Base-by-base conservation (phyloP, 768 basidiomycete species). In the Lactifluus hygrophoroides region DNA sequence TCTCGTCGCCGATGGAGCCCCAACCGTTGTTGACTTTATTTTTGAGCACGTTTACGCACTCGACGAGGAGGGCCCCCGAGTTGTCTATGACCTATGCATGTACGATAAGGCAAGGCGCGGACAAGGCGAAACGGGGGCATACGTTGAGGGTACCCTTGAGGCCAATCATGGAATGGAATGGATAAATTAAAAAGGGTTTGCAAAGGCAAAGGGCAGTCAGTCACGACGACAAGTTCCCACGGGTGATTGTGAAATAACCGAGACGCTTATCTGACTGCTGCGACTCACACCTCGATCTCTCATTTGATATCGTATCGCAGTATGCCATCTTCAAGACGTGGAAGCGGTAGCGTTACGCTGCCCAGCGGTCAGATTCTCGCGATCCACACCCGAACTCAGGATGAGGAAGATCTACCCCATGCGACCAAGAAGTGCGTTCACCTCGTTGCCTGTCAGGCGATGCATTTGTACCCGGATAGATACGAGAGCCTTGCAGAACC, bases 31-130 rank as follows among this genome's bases (percentile, higher is more conserved):
- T 94, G 66, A 93, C 90, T 72, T 97, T 98, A 70, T 90, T 85
- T 73, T 97, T 97, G 57, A 96, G 78, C 28, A 98, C 84, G 71
- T 97, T 96, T 70, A 98, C 91, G 68, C 94, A 96, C 77, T 97
- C 95, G 42, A 94, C 86, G 61, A 95, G 75, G 62, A 97, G 79
- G 7, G 92, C 94, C 32, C 95, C 95, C 6, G 95, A 94, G 73
- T 98, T 98, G 77, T 98, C 95, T 71, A 98, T 96, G 64, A 92
- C 86, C 90, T 93, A 10, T 10, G 5, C 32, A 32, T 10, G 32
- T 5, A 10, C 32, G 32, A 10, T 5, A 5, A 32, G 10, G 32
- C 32, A 32, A 5, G 32, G 32, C 32, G 32, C 10, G 32, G 32
- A 32, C 5, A 32, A 23, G 1, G 2, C 5, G 21, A 56, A 30